Base-by-base conservation (phyloP, 495 filamentous ascomycete species). In the Penicillium mononematosum region DNA sequence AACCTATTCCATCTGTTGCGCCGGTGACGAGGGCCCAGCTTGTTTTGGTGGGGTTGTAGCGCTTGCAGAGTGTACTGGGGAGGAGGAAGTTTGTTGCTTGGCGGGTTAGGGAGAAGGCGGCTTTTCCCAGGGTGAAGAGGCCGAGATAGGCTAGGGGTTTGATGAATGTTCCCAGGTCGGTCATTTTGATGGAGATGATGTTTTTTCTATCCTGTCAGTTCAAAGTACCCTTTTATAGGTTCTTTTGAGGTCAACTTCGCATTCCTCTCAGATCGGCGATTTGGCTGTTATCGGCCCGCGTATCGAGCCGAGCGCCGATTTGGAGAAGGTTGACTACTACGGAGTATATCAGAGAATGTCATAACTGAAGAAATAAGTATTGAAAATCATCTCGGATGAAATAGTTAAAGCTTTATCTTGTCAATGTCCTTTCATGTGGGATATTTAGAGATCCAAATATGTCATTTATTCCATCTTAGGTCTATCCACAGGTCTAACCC, bases 11-110 rank as follows among this genome's bases (percentile, higher is more conserved):
- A 45, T 81, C 81, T 39, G 72, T 82, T 10, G 81, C 75, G 14
- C 85, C 85, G 0, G 85, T 87, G 8, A 87, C 73, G 8, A 87
- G 66, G 5, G 83, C 85, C 83, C 82, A 87, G 45, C 65, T 69
- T 5, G 39, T 44, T 42, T 34, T 41, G 10, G 43, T 48, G 17
- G 22, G 49, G 43, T 69, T 69, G 64, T 69, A 64, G 27, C 36
- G 42, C 38, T 53, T 45, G 10, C 11, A 22, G 10, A 69, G 48
- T 2, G 44, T 50, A 39, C 56, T 42, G 16, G 61, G 66, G 45
- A 58, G 61, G 29, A 67, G 57, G 57, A 50, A 69, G 38, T 53
- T 47, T 29, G 50, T 55, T 58, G 61, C 64, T 59, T 59, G 55
- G 55, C 64, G 50, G 34, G 55, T 59, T 29, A 67, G 41, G 39